A percentile compares a stretch with the other conserved stretches of the same genome.
These are phyloP conservation scores for Syzygium malaccense DNA, from an alignment of 441 rosid genomes.

Conservation along the genomic window DNA sequence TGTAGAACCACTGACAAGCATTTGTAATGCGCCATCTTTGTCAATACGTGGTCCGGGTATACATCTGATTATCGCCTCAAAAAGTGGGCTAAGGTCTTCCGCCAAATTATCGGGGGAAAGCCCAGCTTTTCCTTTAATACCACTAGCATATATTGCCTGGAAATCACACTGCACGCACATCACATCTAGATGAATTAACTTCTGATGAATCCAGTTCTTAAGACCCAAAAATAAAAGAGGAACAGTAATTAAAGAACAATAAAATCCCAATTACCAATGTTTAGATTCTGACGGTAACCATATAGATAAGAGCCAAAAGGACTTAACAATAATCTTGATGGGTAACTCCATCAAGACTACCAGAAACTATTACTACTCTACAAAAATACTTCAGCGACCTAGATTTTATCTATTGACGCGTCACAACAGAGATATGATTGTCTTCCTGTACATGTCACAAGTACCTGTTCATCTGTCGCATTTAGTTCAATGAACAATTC, in stretches of 20 bases:
- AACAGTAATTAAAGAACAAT: background rate
- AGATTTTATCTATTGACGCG: background rate
- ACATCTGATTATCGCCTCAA: conserved; percentile 87
- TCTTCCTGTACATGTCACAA: background rate
- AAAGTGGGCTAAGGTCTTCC: conserved; percentile 91
- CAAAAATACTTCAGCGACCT: background rate
- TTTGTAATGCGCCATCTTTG: conserved; percentile 92
- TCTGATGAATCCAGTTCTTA: background rate
- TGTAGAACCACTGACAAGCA: conserved; percentile 80
- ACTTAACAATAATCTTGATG: background rate
- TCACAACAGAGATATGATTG: background rate
- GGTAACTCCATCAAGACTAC: background rate
- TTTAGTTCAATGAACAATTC: conserved; percentile 92
- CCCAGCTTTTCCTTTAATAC: conserved; percentile 93
- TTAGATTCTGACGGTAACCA: background rate
- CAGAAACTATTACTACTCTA: background rate
- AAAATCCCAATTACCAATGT: background rate
- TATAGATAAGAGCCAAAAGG: background rate
- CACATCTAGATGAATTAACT: background rate
- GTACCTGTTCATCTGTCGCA: conserved; percentile 98
- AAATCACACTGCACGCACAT: conserved; percentile 75
- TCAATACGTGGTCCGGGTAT: conserved; percentile 90
- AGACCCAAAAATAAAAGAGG: background rate
- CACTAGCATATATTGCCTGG: conserved; percentile 93
- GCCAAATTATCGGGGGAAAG: conserved; percentile 80